A percentile compares a stretch with the other conserved stretches of the same genome.
Evolutionary conservation across 352 stramenopile genomes (phyloP).

Genomic region (Pythium scleroteichum): DNA sequence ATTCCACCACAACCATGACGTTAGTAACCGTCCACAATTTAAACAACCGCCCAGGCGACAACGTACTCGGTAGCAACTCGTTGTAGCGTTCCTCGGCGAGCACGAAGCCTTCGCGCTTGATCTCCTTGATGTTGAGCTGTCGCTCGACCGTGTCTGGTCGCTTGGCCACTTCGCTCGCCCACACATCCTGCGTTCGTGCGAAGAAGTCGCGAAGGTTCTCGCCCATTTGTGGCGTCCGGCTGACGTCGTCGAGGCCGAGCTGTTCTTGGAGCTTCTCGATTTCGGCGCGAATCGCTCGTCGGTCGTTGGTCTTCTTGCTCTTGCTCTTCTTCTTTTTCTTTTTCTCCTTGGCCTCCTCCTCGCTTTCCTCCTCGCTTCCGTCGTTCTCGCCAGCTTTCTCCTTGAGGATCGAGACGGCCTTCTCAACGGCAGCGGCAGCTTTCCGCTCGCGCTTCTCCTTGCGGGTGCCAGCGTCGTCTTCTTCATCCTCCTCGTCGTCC

Average conservation of each 20-base stretch:
- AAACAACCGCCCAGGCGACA: background rate
- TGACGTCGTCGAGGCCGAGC: slow-evolving; percentile 63
- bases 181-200: slow-evolving; percentile 74
- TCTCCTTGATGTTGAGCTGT: slow-evolving; percentile 82
- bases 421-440: slow-evolving; percentile 32
- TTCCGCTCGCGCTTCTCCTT: slow-evolving; percentile 25
- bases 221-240: slow-evolving; percentile 75
- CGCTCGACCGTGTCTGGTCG: slow-evolving; percentile 64
- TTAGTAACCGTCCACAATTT: slow-evolving; percentile 9
- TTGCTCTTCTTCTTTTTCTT: slow-evolving; percentile 68
- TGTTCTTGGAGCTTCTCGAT: slow-evolving; percentile 87
- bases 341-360: slow-evolving; percentile 32
- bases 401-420: slow-evolving; percentile 60
- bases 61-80: slow-evolving; percentile 71
- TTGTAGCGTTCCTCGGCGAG: slow-evolving; percentile 78
- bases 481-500: slow-evolving; percentile 37
- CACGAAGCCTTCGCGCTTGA: slow-evolving; percentile 82
- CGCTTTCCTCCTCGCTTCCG: slow-evolving; percentile 18
- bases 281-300: slow-evolving; percentile 66
- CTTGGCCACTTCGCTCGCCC: slow-evolving; percentile 59
- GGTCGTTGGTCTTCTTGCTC: slow-evolving; percentile 65
- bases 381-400: slow-evolving; percentile 38
- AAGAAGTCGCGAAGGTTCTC: slow-evolving; percentile 89
- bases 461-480: slow-evolving; percentile 24
- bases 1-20: slow-evolving; percentile 16